Base-by-base conservation (phyloP, 352 stramenopile species). In the Phytophthora fragariae region DNA sequence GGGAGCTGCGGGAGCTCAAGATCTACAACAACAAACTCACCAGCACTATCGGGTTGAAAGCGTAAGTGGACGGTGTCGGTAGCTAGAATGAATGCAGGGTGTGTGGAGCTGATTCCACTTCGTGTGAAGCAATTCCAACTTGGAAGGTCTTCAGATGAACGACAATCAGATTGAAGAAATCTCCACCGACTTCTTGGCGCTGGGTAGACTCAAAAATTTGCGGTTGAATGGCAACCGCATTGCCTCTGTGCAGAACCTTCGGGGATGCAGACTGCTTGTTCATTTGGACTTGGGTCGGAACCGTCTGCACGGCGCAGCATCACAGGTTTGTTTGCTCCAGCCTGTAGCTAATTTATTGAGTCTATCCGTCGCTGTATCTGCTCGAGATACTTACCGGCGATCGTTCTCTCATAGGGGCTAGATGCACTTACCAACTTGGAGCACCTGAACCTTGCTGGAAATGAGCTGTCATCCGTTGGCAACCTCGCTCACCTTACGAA, bases 21-120 rank as follows among this genome's bases (percentile, higher is more conserved):
- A 75, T 81, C n/a, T 95, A 95, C 73, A 92, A 95, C 67, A 94
- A 95, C 72, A 83, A 75, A n/a, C 76, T 95, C 46, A 84, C 73
- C 14, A 81, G 76, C 17, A 85, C 83, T 0, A 71, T 73, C 17
- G 83, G 84, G 2, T 61, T 95, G 27, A 86, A 85, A 63, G 79
- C 62, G 77, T 93, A 73, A 33, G 72, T 67, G 8, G 1, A 9
- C 17, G 15, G n/a, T 41, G 31, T 31, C 12, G 47, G 12, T 70
- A 14, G 21, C 14, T 15, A 46, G 5, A 7, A 39, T 37, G 4
- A 21, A 4, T 39, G n/a, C 12, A 21, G 12, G 31, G 39, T 14
- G 14, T 55, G 31, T 64, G 61, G n/a, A 9, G 5, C 15, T 74
- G 3, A 35, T 57, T 15, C 12, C 37, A 29, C 31, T 15, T 50